Conservation (phyloP, 208 protist species). For the Wallacemonas sp. region DNA sequence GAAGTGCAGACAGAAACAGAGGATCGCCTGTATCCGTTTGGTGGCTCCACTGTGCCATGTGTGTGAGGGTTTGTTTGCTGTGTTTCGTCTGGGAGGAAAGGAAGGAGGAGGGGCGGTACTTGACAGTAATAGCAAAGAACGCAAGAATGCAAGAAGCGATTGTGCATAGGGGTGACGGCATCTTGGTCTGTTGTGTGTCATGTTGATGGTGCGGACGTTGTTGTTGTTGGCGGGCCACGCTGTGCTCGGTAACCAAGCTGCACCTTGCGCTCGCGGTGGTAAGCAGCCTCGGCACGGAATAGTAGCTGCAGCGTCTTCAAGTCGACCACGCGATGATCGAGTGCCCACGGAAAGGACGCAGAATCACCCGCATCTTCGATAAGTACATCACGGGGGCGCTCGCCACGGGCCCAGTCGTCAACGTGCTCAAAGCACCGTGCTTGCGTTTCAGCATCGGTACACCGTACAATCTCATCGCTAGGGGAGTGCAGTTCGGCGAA, state of each 20-base stretch:
- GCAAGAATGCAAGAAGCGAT: no score
- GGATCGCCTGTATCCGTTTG: neutral
- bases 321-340: constrained; percentile 54
- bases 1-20: no score
- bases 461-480: constrained; percentile 67
- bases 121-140: no score
- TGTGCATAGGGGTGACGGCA: no score
- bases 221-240: neutral
- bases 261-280: constrained; percentile 15
- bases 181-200: no score
- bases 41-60: neutral
- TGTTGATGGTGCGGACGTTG: no score
- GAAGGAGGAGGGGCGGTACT: no score
- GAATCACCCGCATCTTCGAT: constrained; percentile 26
- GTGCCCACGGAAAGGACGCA: constrained; percentile 45
- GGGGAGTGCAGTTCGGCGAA: constrained; percentile 46
- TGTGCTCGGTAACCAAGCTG: neutral
- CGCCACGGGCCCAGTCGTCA: constrained; percentile 77
- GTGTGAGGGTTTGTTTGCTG: no score
- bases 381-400: constrained; percentile 77
- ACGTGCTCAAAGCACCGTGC: constrained; percentile 61
- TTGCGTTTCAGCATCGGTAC: constrained; percentile 48
- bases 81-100: no score
- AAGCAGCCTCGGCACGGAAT: constrained; percentile 40
- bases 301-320: constrained; percentile 30